A percentile compares a stretch with the other conserved stretches of the same genome.
phyloP scores from a whole-genome alignment of 257 asterid genomes.

The Nyctanthes arbortristis region DNA sequence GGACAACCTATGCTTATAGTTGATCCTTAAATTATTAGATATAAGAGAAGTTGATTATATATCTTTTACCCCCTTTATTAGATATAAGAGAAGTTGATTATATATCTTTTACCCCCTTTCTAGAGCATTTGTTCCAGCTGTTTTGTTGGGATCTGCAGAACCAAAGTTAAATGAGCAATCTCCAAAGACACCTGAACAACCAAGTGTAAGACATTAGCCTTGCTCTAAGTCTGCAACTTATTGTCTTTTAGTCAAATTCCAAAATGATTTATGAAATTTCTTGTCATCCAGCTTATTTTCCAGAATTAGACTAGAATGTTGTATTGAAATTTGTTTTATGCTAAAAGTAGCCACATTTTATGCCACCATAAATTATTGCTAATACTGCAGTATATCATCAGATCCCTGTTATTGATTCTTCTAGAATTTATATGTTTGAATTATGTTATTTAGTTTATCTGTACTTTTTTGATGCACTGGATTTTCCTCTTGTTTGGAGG shows the following conservation, averaged over 20 bases:
- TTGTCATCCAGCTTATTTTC: slow-evolving; percentile 19
- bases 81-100: slow-evolving; percentile 20
- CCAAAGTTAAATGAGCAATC: slow-evolving; percentile 78
- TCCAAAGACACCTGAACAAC: slow-evolving; percentile 71
- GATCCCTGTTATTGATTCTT: background rate
- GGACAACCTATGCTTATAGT: slow-evolving; percentile 17
- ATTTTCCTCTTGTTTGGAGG: background rate
- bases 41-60: slow-evolving; percentile 21
- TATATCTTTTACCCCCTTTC: slow-evolving; percentile 28
- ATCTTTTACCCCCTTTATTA: slow-evolving; percentile 22
- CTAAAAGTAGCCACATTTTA: background rate
- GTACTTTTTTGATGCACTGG: background rate
- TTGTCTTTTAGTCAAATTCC: slow-evolving; percentile 15
- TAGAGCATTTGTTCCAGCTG: slow-evolving; percentile 99
- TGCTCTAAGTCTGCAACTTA: slow-evolving; percentile 10
- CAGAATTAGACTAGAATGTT: slow-evolving; percentile 12
- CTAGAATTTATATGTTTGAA: background rate
- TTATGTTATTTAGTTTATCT: background rate
- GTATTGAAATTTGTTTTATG: background rate
- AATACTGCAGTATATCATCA: background rate
- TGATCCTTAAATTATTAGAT: slow-evolving; percentile 14
- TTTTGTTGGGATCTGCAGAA: slow-evolving; percentile 91
- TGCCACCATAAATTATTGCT: background rate
- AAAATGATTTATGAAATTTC: slow-evolving; percentile 6
- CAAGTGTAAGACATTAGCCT: slow-evolving; percentile 52